Percentiles rank a stretch among this genome's conserved stretches.
phyloP scores from a whole-genome alignment of 495 filamentous ascomycete species.

The Penicillium flavigenum region DNA sequence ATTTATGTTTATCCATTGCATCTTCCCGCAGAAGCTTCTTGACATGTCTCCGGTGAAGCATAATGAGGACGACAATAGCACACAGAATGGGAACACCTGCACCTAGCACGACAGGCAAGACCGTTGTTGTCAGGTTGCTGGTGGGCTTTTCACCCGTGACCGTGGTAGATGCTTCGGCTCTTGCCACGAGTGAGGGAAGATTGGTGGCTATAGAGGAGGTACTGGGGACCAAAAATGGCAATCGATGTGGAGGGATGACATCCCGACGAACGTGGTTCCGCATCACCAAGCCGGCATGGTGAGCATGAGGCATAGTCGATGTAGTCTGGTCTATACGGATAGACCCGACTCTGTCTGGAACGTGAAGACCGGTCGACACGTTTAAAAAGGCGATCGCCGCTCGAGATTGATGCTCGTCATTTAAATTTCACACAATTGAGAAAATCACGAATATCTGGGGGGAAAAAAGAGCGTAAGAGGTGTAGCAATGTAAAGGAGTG shows the following conservation, averaged over 20 bases:
- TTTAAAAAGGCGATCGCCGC: constrained; percentile 12
- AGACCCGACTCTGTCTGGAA: background rate
- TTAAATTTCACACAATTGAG: constrained; percentile 7
- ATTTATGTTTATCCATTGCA: constrained; percentile 81
- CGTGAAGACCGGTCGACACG: constrained; percentile 11
- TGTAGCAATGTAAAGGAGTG: constrained; percentile 32
- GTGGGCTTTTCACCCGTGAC: constrained; percentile 42
- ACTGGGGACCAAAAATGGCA: constrained; percentile 26
- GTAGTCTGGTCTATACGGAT: constrained; percentile 11
- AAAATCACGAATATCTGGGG: constrained; percentile 1
- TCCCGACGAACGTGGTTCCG: constrained; percentile 30
- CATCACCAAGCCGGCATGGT: constrained; percentile 32
- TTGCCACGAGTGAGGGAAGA: constrained; percentile 30
- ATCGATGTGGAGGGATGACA: constrained; percentile 29
- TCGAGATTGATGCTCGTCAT: constrained; percentile 20
- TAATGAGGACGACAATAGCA: constrained; percentile 66
- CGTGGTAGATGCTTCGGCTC: constrained; percentile 22
- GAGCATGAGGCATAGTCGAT: constrained; percentile 34
- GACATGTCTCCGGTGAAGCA: constrained; percentile 73
- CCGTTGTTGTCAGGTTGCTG: constrained; percentile 55
- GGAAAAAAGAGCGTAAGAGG: background rate
- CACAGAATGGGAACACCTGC: constrained; percentile 74
- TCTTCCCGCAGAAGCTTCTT: constrained; percentile 77
- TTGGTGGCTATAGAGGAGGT: constrained; percentile 11
- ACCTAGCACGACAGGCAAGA: constrained; percentile 75